phyloP scores from a whole-genome alignment of 345 rosid species.

The Syzygium aqueum region DNA sequence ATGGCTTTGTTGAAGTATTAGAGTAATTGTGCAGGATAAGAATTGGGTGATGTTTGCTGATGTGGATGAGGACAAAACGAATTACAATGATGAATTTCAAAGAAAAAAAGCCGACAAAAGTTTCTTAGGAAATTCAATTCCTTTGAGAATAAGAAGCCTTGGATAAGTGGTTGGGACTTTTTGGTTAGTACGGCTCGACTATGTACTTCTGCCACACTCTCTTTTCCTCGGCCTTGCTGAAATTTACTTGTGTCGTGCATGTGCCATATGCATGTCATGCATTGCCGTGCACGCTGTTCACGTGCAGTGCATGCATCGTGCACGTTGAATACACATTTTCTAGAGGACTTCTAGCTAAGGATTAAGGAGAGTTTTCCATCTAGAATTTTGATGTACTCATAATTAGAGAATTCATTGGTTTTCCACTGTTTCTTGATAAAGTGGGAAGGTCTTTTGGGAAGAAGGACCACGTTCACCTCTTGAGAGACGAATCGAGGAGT shows the following conservation, averaged over 20 bases:
- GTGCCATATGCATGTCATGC: background rate
- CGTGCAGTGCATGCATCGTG: background rate
- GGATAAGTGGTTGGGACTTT: background rate
- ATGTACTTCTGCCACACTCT: background rate
- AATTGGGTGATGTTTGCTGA: background rate
- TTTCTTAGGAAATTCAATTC: background rate
- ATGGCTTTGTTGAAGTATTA: background rate
- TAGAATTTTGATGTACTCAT: background rate
- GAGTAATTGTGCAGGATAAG: background rate
- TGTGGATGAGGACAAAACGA: background rate
- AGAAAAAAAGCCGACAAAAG: background rate
- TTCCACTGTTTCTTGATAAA: background rate
- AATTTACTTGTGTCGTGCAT: background rate
- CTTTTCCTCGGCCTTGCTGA: background rate
- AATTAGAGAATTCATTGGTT: background rate
- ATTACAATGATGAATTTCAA: background rate
- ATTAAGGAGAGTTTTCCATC: background rate
- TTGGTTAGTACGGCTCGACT: background rate
- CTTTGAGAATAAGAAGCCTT: background rate
- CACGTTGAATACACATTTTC: background rate
- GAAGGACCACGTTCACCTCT: background rate
- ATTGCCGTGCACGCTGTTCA: background rate
- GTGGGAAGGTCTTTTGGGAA: background rate
- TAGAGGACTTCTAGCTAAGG: background rate
- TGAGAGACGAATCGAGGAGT: background rate